A percentile compares a stretch with the other conserved stretches of the same genome.
Conservation (phyloP, 345 rosid genomes). For the Corymbia maculata region DNA sequence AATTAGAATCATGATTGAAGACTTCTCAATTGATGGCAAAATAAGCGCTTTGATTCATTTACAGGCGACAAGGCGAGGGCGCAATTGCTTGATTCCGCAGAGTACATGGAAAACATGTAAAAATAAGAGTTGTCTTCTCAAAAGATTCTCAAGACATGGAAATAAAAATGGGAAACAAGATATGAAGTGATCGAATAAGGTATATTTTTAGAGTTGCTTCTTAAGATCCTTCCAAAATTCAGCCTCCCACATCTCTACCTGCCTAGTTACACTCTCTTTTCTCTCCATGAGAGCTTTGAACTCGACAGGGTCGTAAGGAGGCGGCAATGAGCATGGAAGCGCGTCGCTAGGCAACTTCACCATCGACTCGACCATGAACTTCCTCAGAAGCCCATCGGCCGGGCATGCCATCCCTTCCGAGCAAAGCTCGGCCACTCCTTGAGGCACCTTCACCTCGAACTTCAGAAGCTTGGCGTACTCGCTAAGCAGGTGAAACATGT, state of each 20-base stretch:
- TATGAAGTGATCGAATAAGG: not conserved
- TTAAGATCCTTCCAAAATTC: conserved; percentile 29
- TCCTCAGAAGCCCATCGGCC: conserved; percentile 26
- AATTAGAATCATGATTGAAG: not conserved
- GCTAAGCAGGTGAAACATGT: conserved; percentile 64
- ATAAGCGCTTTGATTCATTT: not conserved
- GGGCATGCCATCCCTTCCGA: conserved; percentile 51
- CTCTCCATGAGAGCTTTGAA: conserved; percentile 11
- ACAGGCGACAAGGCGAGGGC: not conserved
- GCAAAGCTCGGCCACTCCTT: conserved; percentile 29
- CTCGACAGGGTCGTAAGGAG: conserved; percentile 48
- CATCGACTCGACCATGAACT: conserved; percentile 54
- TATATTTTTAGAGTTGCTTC: not conserved
- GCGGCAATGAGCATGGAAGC: conserved; percentile 51
- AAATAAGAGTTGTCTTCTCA: not conserved
- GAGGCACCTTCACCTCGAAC: conserved; percentile 37
- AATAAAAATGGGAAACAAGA: too few relatives aligned
- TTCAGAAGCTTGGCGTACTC: conserved; percentile 52
- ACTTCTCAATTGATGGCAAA: not conserved
- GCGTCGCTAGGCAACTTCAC: conserved; percentile 43
- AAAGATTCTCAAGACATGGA: not conserved
- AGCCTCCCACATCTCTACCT: conserved; percentile 32
- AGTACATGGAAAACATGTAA: not conserved
- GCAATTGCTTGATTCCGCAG: not conserved
- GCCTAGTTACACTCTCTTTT: conserved; percentile 8